Evolutionary conservation across 192 early-diverging fungal genomes (phyloP).

Genomic region (Umbelopsis isabellina): DNA sequence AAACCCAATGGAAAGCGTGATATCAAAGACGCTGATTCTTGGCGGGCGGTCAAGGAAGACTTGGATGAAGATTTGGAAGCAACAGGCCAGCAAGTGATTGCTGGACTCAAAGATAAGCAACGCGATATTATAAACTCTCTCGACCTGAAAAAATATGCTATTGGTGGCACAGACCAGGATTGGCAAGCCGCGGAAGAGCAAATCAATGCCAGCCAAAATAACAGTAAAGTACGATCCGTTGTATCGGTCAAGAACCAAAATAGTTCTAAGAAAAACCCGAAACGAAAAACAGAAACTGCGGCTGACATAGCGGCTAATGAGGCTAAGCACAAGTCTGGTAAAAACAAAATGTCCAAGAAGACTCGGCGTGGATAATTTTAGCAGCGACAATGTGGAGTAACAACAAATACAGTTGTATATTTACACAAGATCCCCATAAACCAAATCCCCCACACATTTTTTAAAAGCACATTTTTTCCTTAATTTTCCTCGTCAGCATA

Average conservation of each 20-base stretch:
- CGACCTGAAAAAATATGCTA: constrained; percentile 75
- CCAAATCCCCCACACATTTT: no score
- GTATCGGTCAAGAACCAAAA: constrained; percentile 77
- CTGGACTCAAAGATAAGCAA: constrained; percentile 70
- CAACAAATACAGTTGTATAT: no score
- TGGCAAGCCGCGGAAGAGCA: constrained; percentile 72
- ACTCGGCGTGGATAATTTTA: constrained; percentile 37
- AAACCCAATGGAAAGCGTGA: constrained; percentile 42
- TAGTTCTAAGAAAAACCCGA: constrained; percentile 55
- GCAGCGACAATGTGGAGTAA: no score
- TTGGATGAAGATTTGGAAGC: constrained; percentile 86
- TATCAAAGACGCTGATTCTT: constrained; percentile 75
- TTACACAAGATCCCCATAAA: not conserved
- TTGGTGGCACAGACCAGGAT: constrained; percentile 69
- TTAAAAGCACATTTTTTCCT: no score
- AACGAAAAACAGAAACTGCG: constrained; percentile 48
- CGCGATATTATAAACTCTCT: constrained; percentile 78
- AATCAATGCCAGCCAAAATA: constrained; percentile 55
- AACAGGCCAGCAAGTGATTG: constrained; percentile 76
- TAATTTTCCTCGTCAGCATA: no score
- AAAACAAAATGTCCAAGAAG: constrained; percentile 44
- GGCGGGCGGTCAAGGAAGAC: constrained; percentile 81
- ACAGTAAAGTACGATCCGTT: constrained; percentile 57
- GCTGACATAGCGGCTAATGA: constrained; percentile 52
- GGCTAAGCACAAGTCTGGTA: constrained; percentile 34